Conservation (phyloP, 441 rosid genomes). For the Adansonia rubrostipa region DNA sequence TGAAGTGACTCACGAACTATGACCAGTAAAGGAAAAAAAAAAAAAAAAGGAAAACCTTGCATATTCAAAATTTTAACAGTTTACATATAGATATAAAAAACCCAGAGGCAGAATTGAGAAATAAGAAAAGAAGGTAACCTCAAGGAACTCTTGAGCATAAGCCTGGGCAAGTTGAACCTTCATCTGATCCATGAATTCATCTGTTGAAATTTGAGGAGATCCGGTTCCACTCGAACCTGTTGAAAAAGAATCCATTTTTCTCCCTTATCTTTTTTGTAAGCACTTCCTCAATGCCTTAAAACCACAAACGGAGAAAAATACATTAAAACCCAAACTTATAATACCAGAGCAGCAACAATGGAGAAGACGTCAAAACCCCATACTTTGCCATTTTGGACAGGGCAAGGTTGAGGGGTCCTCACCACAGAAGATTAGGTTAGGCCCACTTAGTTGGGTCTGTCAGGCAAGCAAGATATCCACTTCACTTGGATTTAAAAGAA, state of each 20-base stretch:
- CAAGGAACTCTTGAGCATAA: constrained; percentile 78
- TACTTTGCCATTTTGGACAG: neutral
- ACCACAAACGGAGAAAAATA: too few species aligned
- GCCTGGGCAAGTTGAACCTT: constrained; percentile 77
- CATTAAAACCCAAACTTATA: neutral
- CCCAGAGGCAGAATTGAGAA: neutral
- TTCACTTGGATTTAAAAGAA: neutral
- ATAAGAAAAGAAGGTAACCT: constrained; percentile 42
- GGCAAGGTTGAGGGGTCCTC: too few species aligned
- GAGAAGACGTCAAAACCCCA: constrained; percentile 6
- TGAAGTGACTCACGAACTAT: too few species aligned
- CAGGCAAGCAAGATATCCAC: neutral
- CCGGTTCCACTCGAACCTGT: constrained; percentile 51
- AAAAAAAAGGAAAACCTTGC: neutral
- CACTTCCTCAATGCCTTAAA: neutral
- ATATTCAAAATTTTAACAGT: neutral
- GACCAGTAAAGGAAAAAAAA: too few species aligned
- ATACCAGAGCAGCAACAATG: neutral
- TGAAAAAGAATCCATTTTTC: constrained; percentile 68
- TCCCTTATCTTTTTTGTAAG: neutral
- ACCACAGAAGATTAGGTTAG: neutral
- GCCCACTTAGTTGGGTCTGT: neutral
- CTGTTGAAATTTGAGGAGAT: constrained; percentile 48
- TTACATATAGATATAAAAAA: neutral
- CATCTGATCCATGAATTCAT: constrained; percentile 69